Evolutionary conservation across 192 early-diverging fungal genomes (phyloP), one percentile per base, ranked within the genome.

Genomic region (Mortierella claussenii): DNA sequence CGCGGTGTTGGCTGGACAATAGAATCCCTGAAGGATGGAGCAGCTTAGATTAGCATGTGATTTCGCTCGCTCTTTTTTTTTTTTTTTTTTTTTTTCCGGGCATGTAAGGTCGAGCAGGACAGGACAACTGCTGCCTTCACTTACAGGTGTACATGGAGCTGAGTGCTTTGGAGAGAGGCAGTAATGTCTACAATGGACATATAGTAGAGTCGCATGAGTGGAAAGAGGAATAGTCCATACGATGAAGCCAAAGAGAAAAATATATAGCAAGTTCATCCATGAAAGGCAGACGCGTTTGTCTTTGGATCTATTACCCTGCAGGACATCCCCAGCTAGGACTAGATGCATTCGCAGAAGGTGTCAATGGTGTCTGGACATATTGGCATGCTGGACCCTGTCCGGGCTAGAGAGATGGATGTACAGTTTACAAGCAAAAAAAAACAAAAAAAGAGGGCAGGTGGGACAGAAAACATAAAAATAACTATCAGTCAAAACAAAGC

Each of bases 21-120:
- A 80, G 69, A 87, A 88, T 2, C 86, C 84, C 69, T 70, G 59
- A n/a, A n/a, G n/a, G n/a, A n/a, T n/a, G n/a, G n/a, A n/a, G n/a
- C n/a, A n/a, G n/a, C n/a, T n/a, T n/a, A n/a, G n/a, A n/a, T n/a
- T n/a, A n/a, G n/a, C n/a, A n/a, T n/a, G n/a, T n/a, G n/a, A n/a
- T n/a, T n/a, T n/a, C n/a, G n/a, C n/a, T n/a, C n/a, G n/a, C n/a
- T n/a, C n/a, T n/a, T n/a, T n/a, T n/a, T n/a, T n/a, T n/a, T n/a
- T n/a, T n/a, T n/a, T n/a, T n/a, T n/a, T n/a, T 21, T 17, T 37
- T 1, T 10, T 34, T 24, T 2, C 13, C 8, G 7, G 44, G 10
- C 21, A 15, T n/a, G n/a, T 17, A 46, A 11, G 13, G 45, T 40
- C 23, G 42, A 44, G 7, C n/a, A n/a, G n/a, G n/a, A n/a, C n/a